Conservation (phyloP, 164 flowering plant genomes). For the Piper longum region DNA sequence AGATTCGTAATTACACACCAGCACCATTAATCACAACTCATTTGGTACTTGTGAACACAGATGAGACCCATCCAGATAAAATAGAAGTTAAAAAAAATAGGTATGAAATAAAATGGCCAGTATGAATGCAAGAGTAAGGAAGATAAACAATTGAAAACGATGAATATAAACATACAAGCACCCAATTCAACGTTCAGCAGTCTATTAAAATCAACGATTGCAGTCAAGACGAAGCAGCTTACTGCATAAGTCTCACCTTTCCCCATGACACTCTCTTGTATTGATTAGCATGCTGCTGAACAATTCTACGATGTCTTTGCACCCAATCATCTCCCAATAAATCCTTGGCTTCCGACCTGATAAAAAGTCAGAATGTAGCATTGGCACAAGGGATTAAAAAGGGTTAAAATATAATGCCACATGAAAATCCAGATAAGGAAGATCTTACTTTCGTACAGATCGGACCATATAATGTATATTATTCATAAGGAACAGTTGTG, state of each 20-base stretch:
- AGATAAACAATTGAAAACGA: too few species aligned
- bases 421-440: background rate
- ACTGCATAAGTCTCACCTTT: conserved; percentile 35
- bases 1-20: too few species aligned
- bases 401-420: background rate
- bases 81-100: too few species aligned
- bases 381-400: background rate
- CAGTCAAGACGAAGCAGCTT: too few species aligned
- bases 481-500: conserved; percentile 89
- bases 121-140: too few species aligned
- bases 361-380: conserved; percentile 2
- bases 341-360: conserved; percentile 96
- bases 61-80: too few species aligned
- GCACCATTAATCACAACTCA: too few species aligned
- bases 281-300: conserved; percentile 97
- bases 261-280: conserved; percentile 91
- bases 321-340: conserved; percentile 98
- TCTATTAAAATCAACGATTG: too few species aligned
- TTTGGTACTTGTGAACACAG: too few species aligned
- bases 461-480: conserved; percentile 89
- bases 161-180: too few species aligned
- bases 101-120: too few species aligned
- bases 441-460: conserved; percentile 73
- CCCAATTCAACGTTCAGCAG: too few species aligned
- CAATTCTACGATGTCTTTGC: conserved; percentile 85